Evolutionary conservation across 768 basidiomycete genomes (phyloP), one percentile per base, ranked within the genome.

Genomic region (Boletus rufocinnamomeus): DNA sequence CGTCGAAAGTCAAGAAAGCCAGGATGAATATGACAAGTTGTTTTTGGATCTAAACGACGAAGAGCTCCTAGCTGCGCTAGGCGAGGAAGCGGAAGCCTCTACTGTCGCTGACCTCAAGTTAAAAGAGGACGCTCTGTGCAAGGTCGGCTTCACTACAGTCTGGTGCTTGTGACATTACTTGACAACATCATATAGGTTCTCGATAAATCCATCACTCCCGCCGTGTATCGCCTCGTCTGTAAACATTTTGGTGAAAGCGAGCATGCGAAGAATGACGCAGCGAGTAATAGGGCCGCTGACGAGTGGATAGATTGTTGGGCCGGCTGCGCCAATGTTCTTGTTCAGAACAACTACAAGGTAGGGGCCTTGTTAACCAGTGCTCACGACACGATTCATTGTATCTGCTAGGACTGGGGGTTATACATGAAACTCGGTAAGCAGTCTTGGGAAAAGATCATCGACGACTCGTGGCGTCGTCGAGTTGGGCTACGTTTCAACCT

Each of bases 251-350:
- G 70, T 49, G 77, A 76, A 27, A 67, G 67, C 21, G 62, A 66
- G 32, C 45, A 65, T 19, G 59, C 56, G 17, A 62, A 54, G 53
- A 57, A 50, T 11, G 63, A 63, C 23, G 63, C 69, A 50, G 56
- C 62, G 55, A 63, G 69, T 50, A 48, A 61, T 10, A 59, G 59
- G 30, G 79, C 82, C 50, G 79, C 84, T 28, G 83, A 84, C 63
- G 67, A 71, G 28, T 83, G 90, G 78, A 77, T 91, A 34, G 82
- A 84, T 54, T 87, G 86, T 63, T 94, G 91, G 89, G 77, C 89
- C 8, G 83, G 85, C 6, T 91, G 87, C 63, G 84, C 83, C 1
- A 78, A 79, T 55, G 79, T 92, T 19, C 65, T 86, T 17, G 80
- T 88, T 7, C 80, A 82, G 61, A 82, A 84, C 56, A 69, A 75